Conservation (phyloP, 495 filamentous ascomycete genomes). For the Extremus antarcticus region DNA sequence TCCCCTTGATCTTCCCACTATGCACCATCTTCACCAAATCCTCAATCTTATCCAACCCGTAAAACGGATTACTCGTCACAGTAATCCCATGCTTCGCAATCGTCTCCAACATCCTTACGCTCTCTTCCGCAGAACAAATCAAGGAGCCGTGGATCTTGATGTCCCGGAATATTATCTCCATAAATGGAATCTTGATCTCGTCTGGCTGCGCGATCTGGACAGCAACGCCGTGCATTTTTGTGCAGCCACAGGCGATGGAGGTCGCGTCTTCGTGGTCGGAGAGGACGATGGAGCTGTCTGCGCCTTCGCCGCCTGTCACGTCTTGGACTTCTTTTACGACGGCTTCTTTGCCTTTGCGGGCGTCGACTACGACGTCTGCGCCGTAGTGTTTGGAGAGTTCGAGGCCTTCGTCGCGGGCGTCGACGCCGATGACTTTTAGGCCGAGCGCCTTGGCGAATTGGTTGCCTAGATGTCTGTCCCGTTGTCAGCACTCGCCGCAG, state of each 20-base stretch:
- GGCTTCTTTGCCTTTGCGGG: slow-evolving; percentile 34
- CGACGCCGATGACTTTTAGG: slow-evolving; percentile 42
- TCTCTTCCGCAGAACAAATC: slow-evolving; percentile 37
- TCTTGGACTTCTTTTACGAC: slow-evolving; percentile 37
- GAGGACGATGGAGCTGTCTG: slow-evolving; percentile 37
- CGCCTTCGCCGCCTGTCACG: slow-evolving; percentile 38
- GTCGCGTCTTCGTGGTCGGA: slow-evolving; percentile 36
- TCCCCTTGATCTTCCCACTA: slow-evolving; percentile 43
- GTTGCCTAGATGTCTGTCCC: slow-evolving; percentile 35
- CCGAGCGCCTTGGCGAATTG: slow-evolving; percentile 47
- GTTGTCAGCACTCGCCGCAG: not conserved
- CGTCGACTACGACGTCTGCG: slow-evolving; percentile 44
- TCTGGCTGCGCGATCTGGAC: slow-evolving; percentile 46
- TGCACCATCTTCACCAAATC: slow-evolving; percentile 39
- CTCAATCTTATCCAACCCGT: slow-evolving; percentile 42
- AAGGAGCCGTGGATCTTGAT: slow-evolving; percentile 41
- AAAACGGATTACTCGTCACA: slow-evolving; percentile 41
- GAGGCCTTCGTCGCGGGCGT: slow-evolving; percentile 45
- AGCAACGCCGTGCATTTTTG: slow-evolving; percentile 43
- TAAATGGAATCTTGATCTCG: slow-evolving; percentile 40
- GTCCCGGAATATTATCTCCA: slow-evolving; percentile 45
- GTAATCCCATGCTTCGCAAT: slow-evolving; percentile 41
- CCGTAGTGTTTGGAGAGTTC: slow-evolving; percentile 34
- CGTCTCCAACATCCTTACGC: slow-evolving; percentile 39
- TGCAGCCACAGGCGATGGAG: slow-evolving; percentile 40